phyloP scores from a whole-genome alignment of 2,329 filamentous ascomycete species.

The Rhynchosporium secalis region DNA sequence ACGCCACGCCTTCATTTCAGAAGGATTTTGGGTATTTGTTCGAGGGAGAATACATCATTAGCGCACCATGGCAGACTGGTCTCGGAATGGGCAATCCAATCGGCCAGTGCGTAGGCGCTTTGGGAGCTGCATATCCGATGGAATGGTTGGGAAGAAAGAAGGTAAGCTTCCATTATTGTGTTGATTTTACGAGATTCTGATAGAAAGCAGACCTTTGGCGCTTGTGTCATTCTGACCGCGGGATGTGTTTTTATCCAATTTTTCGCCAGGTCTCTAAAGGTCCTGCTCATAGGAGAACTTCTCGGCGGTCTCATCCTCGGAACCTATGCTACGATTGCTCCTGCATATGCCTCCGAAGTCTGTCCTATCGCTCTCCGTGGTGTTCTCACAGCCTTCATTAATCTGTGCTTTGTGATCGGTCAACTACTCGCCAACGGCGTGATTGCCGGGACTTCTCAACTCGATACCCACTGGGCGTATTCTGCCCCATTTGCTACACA shows the following conservation, averaged over 20 bases:
- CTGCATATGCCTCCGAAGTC: constrained; percentile 47
- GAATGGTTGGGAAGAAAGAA: constrained; percentile 27
- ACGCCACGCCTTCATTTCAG: constrained; percentile 44
- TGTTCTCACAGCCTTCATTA: constrained; percentile 50
- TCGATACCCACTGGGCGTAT: constrained; percentile 57
- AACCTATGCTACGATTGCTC: constrained; percentile 47
- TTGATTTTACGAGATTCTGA: neutral
- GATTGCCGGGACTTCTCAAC: constrained; percentile 53
- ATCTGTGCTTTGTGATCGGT: constrained; percentile 52
- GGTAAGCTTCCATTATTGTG: constrained; percentile 8
- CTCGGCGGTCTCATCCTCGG: constrained; percentile 50
- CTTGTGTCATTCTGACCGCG: constrained; percentile 23
- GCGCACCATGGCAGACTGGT: constrained; percentile 46
- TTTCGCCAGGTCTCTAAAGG: constrained; percentile 24
- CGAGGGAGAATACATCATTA: constrained; percentile 44
- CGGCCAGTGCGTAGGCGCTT: constrained; percentile 41
- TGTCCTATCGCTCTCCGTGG: constrained; percentile 49
- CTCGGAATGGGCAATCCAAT: constrained; percentile 32
- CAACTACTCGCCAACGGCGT: constrained; percentile 59
- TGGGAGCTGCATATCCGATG: constrained; percentile 47
- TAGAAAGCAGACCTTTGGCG: constrained; percentile 23
- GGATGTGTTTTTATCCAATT: constrained; percentile 30
- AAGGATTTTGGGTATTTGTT: constrained; percentile 42
- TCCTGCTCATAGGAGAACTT: constrained; percentile 32
- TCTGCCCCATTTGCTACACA: constrained; percentile 53